Base-by-base conservation (phyloP, 345 rosid species). In the Chamaenerion angustifolium region DNA sequence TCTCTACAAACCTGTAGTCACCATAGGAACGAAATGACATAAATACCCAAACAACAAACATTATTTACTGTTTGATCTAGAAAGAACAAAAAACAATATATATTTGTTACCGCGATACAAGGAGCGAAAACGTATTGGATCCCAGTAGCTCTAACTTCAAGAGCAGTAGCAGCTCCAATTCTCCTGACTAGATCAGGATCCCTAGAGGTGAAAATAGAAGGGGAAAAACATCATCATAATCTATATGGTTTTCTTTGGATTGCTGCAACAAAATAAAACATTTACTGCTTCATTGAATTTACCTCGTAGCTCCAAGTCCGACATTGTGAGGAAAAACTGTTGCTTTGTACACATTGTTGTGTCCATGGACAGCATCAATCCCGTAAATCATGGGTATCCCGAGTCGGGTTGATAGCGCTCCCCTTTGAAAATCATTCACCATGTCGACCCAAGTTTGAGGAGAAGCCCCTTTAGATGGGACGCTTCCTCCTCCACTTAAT, bases 151-250 rank as follows among this genome's bases (percentile, higher is more conserved):
- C 82, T 68, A 11, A 76, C 82, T 84, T 92, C 96, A 10, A 76
- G 81, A 5, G 98, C 98, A 10, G 96, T 92, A 42, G 94, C 89
- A 14, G 78, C 88, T 57, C 98, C 96, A 57, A 92, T 87, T 61
- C 51, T 82, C 73, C 67, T 82, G 17, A 78, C 80, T 46, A 92
- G 85, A 19, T 70, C 57, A 51, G 96, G 94, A 42, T 92, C 90
- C 79, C 95, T 90, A 63, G 10, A 45, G 41, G 12, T 19, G 8
- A 7, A 46, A 25, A 49, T n/a, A n/a, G n/a, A 16, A 11, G 11
- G 43, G 25, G 12, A 11, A 13, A 46, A 0, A 14, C 19, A 41
- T 51, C 5, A 16, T 19, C 12, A 15, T 21, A 21, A 21, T 21
- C n/a, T n/a, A n/a, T n/a, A n/a, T n/a, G n/a, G n/a, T n/a, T n/a